A percentile compares a stretch with the other conserved stretches of the same genome.
Evolutionary conservation across 129 eudicot species (phyloP).

Genomic region (Heracleum sosnowskyi): DNA sequence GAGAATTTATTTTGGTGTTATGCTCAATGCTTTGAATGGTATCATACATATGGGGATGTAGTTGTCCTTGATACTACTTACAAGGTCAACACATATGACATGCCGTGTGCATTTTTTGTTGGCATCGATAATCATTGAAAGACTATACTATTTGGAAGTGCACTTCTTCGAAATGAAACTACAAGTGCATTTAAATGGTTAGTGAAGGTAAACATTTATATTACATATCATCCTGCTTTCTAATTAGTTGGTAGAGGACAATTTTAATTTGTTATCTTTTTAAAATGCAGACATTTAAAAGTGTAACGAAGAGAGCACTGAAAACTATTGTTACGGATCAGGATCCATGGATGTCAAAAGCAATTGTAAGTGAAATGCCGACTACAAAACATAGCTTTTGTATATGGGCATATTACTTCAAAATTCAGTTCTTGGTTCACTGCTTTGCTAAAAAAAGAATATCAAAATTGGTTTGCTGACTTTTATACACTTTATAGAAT

Average conservation of each 20-base stretch:
- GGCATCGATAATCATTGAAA: too few relatives aligned
- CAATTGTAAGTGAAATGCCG: neutral
- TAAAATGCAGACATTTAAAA: neutral
- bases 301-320: neutral
- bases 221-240: too few relatives aligned
- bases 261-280: too few relatives aligned
- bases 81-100: neutral
- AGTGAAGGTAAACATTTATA: too few relatives aligned
- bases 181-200: neutral
- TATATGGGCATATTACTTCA: neutral
- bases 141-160: neutral
- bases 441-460: neutral
- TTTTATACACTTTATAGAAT: too few relatives aligned
- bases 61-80: neutral
- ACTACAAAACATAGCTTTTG: neutral
- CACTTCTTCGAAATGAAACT: neutral
- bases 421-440: neutral
- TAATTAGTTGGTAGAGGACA: too few relatives aligned
- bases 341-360: neutral
- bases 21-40: too few relatives aligned
- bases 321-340: neutral
- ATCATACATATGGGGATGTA: neutral
- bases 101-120: too few relatives aligned
- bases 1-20: too few relatives aligned
- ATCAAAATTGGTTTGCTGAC: neutral